Percentiles rank a stretch among this genome's conserved stretches.
These are phyloP conservation scores for Cutaneotrichosporon spelunceum DNA, from an alignment of 1,284 basidiomycete species.

Conservation along the genomic window DNA sequence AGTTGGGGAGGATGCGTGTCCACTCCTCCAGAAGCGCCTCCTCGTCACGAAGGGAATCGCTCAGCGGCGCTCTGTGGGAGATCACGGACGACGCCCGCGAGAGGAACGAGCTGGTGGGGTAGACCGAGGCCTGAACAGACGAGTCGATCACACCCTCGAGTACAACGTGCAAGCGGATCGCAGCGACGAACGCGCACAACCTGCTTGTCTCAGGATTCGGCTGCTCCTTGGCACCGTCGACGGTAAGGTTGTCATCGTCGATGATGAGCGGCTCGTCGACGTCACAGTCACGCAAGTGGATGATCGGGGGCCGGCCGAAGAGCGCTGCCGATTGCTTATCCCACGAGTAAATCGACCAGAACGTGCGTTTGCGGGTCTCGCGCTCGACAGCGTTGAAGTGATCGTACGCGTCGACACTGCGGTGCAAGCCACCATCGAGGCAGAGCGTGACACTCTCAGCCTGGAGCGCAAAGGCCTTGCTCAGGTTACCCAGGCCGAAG, in stretches of 20 bases:
- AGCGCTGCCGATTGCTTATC: constrained; percentile 76
- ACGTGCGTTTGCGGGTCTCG: constrained; percentile 81
- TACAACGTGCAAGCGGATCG: constrained; percentile 72
- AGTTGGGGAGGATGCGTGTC: constrained; percentile 63
- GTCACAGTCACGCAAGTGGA: constrained; percentile 80
- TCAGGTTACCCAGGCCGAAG: constrained; percentile 79
- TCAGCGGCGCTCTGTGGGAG: constrained; percentile 44
- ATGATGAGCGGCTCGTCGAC: constrained; percentile 73
- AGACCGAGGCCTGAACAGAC: constrained; percentile 51
- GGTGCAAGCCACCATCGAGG: constrained; percentile 78
- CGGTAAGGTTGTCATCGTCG: constrained; percentile 82
- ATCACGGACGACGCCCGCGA: constrained; percentile 51
- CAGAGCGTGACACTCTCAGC: constrained; percentile 77
- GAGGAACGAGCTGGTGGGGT: constrained; percentile 51
- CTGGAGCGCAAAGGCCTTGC: constrained; percentile 75
- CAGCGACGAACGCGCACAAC: constrained; percentile 72
- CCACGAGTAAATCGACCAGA: constrained; percentile 89
- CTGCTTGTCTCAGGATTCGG: constrained; percentile 67
- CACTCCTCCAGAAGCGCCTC: constrained; percentile 76
- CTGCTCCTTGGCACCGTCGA: constrained; percentile 65
- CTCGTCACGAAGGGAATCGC: constrained; percentile 70
- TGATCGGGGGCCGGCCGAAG: constrained; percentile 78
- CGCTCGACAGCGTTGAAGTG: constrained; percentile 81
- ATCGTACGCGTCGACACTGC: constrained; percentile 81
- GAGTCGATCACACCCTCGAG: constrained; percentile 64